Evolutionary conservation across 1,284 basidiomycete species (phyloP).

Genomic region (Apiotrichum domesticum): DNA sequence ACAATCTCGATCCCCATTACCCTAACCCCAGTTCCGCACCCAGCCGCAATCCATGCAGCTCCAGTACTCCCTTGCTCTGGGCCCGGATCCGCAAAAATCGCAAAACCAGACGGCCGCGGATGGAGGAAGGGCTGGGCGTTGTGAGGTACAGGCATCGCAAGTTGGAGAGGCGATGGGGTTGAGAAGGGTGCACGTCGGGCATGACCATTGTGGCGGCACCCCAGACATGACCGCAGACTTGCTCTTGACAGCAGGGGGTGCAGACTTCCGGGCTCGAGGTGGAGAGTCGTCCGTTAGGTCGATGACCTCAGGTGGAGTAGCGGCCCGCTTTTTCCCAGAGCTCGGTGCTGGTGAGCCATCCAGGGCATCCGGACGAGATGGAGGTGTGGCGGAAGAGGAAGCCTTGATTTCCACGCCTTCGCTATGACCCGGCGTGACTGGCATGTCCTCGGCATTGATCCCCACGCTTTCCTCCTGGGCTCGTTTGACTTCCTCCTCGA

Average conservation of each 20-base stretch:
- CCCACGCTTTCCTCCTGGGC: conserved; percentile 62
- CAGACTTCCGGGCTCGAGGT: not conserved
- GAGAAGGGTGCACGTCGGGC: conserved; percentile 63
- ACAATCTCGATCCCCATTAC: too few relatives aligned
- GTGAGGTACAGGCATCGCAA: conserved; percentile 60
- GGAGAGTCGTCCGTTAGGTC: not conserved
- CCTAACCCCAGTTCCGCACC: conserved; percentile 53
- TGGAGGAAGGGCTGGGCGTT: conserved; percentile 46
- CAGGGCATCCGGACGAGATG: too few relatives aligned
- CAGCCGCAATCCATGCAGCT: conserved; percentile 65
- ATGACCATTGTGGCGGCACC: conserved; percentile 55
- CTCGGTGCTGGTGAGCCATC: not conserved
- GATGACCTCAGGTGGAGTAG: not conserved
- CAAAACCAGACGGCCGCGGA: conserved; percentile 59
- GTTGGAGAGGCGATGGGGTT: conserved; percentile 54
- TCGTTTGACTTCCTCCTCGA: conserved; percentile 61
- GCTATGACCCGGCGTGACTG: too few relatives aligned
- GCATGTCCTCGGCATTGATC: conserved; percentile 55
- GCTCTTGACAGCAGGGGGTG: not conserved
- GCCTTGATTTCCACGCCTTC: too few relatives aligned
- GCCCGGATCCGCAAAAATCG: conserved; percentile 58
- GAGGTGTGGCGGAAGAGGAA: too few relatives aligned
- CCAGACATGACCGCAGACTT: not conserved
- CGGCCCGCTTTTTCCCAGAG: not conserved
- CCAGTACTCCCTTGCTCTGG: conserved; percentile 63